Conservation (phyloP, 1,284 basidiomycete species). For the Puccinia brachypodii region DNA sequence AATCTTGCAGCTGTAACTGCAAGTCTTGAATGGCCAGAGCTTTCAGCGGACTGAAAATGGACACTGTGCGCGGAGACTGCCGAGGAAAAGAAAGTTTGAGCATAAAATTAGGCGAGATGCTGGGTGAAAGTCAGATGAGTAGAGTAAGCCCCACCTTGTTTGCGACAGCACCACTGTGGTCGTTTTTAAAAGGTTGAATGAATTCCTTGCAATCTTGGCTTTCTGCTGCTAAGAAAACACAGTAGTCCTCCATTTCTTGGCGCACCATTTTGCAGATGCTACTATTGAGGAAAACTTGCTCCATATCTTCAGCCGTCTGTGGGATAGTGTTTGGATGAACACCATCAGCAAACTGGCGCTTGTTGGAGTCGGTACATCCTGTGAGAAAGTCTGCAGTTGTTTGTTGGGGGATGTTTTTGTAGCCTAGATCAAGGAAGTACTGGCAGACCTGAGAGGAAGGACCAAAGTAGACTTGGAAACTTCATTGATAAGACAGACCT, state of each 20-base stretch:
- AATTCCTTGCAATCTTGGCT: constrained; percentile 68
- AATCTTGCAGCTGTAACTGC: constrained; percentile 73
- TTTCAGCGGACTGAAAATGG: constrained; percentile 70
- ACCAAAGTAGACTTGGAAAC: constrained; percentile 80
- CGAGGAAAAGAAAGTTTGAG: background rate
- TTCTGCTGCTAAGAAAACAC: constrained; percentile 66
- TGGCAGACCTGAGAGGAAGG: constrained; percentile 69
- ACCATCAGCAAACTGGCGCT: constrained; percentile 57
- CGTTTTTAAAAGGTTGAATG: constrained; percentile 70
- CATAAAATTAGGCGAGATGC: too few species aligned
- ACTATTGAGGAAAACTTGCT: constrained; percentile 67
- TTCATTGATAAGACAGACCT: constrained; percentile 69
- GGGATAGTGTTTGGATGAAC: constrained; percentile 52
- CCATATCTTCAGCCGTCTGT: constrained; percentile 57
- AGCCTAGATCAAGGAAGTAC: constrained; percentile 78
- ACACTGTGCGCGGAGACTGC: constrained; percentile 76
- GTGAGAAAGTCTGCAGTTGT: constrained; percentile 64
- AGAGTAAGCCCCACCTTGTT: constrained; percentile 52
- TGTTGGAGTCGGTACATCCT: constrained; percentile 59
- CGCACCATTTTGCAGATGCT: constrained; percentile 62
- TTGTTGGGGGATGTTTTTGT: constrained; percentile 63
- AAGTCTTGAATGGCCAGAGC: constrained; percentile 29
- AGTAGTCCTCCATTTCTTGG: constrained; percentile 67
- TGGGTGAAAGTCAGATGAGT: background rate
- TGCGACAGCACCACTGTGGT: constrained; percentile 79